Evolutionary conservation across 2,329 filamentous ascomycete species (phyloP), one percentile per base, ranked within the genome.

Genomic region (Balansia obtecta): DNA sequence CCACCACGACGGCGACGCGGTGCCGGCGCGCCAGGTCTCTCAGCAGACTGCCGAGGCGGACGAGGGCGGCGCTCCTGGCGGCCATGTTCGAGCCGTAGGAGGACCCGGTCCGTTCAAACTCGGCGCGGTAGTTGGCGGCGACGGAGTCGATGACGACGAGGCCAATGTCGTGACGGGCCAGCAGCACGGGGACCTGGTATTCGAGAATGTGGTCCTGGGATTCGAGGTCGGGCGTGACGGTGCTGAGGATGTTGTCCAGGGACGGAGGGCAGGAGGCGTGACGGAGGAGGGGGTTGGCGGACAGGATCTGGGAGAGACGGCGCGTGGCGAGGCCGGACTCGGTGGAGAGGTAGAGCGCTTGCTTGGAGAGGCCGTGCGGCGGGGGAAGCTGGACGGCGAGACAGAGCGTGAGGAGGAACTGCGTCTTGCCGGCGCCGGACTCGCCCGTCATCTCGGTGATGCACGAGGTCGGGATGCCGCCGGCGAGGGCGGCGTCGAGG

Each of bases 391-490:
- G 93, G 15, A 84, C 83, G 33, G 90, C 78, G 34, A 97, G 81
- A 43, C 95, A 82, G 30, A 98, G 77, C 20, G 84, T 83, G 30
- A 97, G 78, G 30, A 97, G 82, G 61, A 96, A 81, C 66, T 98
- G 93, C 1, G 93, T 96, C 75, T 98, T 98, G 61, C 91, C 93
- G 56, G 83, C 86, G 59, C 90, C 93, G 56, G 88, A 95, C 71
- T 97, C 93, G 52, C 93, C 93, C 1, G 88, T 86, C 53, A 98
- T 76, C 65, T 98, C 93, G 8, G 88, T 89, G 61, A 98, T 73
- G 66, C 85, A 85, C 45, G 89, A 86, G 2, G 82, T 76, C 1
- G 85, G 86, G 50, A 97, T 77, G 18, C 93, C 93, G 45, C 90
- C 91, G 53, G 79, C 80, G 39, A 97, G 74, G 2, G 68, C 69